A percentile compares a stretch with the other conserved stretches of the same genome.
phyloP scores from a whole-genome alignment of 1,284 basidiomycete genomes.

The Grifola frondosa region DNA sequence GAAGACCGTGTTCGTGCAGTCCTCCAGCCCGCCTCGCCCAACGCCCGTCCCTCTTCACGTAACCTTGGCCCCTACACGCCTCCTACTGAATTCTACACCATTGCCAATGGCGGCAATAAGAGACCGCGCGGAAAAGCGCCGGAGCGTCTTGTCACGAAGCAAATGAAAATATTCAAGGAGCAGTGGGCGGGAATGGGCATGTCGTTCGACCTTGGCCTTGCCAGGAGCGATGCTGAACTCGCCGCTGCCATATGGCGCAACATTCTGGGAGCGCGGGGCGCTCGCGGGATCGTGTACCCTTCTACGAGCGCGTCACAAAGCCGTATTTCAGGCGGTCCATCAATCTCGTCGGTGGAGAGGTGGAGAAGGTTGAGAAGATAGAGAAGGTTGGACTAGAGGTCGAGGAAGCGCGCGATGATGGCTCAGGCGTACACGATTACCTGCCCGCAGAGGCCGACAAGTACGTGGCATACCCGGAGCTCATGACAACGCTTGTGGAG shows the following conservation, averaged over 20 bases:
- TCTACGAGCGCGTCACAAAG: slow-evolving; percentile 13
- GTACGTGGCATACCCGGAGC: slow-evolving; percentile 74
- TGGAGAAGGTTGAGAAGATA: slow-evolving; percentile 56
- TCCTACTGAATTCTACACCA: slow-evolving; percentile 52
- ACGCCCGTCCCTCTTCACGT: slow-evolving; percentile 12
- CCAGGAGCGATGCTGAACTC: slow-evolving; percentile 75
- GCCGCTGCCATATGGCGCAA: slow-evolving; percentile 93
- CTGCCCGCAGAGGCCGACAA: slow-evolving; percentile 56
- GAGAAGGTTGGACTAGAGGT: slow-evolving; percentile 45
- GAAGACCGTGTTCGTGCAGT: slow-evolving; percentile 88
- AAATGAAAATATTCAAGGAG: slow-evolving; percentile 91
- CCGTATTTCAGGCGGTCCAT: slow-evolving; percentile 55
- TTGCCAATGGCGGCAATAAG: slow-evolving; percentile 35
- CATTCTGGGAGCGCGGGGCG: slow-evolving; percentile 78
- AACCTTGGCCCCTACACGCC: slow-evolving; percentile 32
- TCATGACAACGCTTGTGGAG: slow-evolving; percentile 73
- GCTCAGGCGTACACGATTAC: slow-evolving; percentile 74
- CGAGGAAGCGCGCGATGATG: slow-evolving; percentile 62
- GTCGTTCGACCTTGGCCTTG: slow-evolving; percentile 80
- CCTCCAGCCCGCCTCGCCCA: slow-evolving; percentile 53
- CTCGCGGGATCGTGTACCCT: slow-evolving; percentile 58
- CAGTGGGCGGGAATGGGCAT: slow-evolving; percentile 89
- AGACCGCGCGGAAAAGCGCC: slow-evolving; percentile 55
- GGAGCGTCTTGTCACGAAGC: slow-evolving; percentile 79
- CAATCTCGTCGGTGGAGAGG: slow-evolving; percentile 63